Conservation (phyloP, 192 early-diverging fungal species). For the Coemansia sp. region DNA sequence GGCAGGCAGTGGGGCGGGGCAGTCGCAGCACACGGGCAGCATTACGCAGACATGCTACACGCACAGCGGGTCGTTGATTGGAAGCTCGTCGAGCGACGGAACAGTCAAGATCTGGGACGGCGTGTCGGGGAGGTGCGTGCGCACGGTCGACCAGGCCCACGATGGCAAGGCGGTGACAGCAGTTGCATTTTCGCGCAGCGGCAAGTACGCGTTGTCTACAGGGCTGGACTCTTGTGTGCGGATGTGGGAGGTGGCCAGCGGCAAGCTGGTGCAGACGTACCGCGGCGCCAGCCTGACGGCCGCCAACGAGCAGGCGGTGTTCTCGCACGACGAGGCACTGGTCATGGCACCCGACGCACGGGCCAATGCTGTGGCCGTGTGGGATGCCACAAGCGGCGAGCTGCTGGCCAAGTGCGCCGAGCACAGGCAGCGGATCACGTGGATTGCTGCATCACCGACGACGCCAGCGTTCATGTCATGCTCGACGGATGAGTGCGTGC, state of each 20-base stretch:
- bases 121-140: slow-evolving; percentile 70
- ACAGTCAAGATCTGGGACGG: slow-evolving; percentile 85
- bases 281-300: slow-evolving; percentile 58
- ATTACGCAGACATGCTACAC: slow-evolving; percentile 73
- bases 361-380: slow-evolving; percentile 61
- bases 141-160: slow-evolving; percentile 77
- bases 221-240: slow-evolving; percentile 73
- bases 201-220: slow-evolving; percentile 72
- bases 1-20: slow-evolving; percentile 48
- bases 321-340: slow-evolving; percentile 70
- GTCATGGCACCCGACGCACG: slow-evolving; percentile 70
- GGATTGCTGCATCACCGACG: slow-evolving; percentile 33
- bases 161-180: slow-evolving; percentile 68
- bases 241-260: slow-evolving; percentile 83
- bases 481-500: slow-evolving; percentile 41
- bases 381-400: slow-evolving; percentile 68
- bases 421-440: slow-evolving; percentile 30
- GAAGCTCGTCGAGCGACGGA: slow-evolving; percentile 80
- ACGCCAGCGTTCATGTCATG: slow-evolving; percentile 42
- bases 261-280: slow-evolving; percentile 70
- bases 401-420: slow-evolving; percentile 47
- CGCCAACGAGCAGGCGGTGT: slow-evolving; percentile 48
- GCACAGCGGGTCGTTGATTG: slow-evolving; percentile 67
- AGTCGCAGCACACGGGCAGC: slow-evolving; percentile 31
- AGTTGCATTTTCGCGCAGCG: slow-evolving; percentile 73